Percentiles rank a stretch among this genome's conserved stretches.
Evolutionary conservation across 164 flowering plant genomes (phyloP).

Genomic region (Nelumbo lutea): DNA sequence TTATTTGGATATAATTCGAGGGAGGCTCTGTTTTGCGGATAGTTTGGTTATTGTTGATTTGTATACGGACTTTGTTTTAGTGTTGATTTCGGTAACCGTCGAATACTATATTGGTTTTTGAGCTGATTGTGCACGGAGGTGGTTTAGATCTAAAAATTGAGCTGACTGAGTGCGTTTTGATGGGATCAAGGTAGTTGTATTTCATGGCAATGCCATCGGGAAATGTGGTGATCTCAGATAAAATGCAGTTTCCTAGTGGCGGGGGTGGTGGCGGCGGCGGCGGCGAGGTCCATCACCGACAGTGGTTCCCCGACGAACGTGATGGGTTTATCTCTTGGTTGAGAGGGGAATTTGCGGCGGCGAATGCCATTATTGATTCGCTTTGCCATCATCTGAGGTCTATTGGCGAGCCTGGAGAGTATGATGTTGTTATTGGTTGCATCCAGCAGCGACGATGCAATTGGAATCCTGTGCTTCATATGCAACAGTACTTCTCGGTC

Average conservation of each 20-base stretch:
- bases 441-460: conserved; percentile 75
- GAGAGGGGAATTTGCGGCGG: conserved; percentile 80
- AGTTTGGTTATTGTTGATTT: too few relatives aligned
- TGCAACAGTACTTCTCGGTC: conserved; percentile 85
- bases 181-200: conserved; percentile 13
- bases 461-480: conserved; percentile 74
- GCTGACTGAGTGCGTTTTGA: background rate
- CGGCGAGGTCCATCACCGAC: conserved; percentile 42
- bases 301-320: conserved; percentile 70
- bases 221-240: conserved; percentile 49
- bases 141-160: background rate
- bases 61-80: too few relatives aligned
- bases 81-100: too few relatives aligned
- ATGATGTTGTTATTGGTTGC: conserved; percentile 47
- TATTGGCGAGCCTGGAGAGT: conserved; percentile 68
- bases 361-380: conserved; percentile 80
- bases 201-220: conserved; percentile 78
- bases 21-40: background rate
- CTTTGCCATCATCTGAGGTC: conserved; percentile 62
- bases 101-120: too few relatives aligned
- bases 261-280: conserved; percentile 20
- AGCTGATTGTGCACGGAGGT: background rate
- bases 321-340: conserved; percentile 77
- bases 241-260: conserved; percentile 45
- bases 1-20: background rate